Evolutionary conservation across 257 asterid species (phyloP).

Genomic region (Nicotiana paniculata): DNA sequence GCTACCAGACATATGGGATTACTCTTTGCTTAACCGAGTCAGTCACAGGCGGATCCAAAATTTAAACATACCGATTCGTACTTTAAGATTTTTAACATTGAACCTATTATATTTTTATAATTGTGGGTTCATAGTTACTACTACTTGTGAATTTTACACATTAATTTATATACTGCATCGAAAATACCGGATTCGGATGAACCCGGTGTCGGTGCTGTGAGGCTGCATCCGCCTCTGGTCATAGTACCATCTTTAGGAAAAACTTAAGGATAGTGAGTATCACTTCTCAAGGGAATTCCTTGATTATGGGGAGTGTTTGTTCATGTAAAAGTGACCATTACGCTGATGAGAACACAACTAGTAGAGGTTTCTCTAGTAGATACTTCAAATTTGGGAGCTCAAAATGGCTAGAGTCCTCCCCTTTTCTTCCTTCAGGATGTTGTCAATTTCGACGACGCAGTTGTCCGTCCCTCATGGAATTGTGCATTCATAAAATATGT

Average conservation of each 20-base stretch:
- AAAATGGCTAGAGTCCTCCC: conserved; percentile 66
- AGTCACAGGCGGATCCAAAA: too few species aligned
- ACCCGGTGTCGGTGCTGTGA: too few species aligned
- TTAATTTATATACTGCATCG: too few species aligned
- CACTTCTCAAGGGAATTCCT: background rate
- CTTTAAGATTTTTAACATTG: too few species aligned
- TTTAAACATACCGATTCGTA: too few species aligned
- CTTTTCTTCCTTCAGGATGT: conserved; percentile 48
- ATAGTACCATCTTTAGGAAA: background rate
- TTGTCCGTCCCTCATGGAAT: conserved; percentile 69
- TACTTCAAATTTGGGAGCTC: conserved; percentile 91
- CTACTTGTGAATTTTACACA: too few species aligned
- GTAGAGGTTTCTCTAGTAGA: conserved; percentile 58
- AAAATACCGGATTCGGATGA: too few species aligned
- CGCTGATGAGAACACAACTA: conserved; percentile 50
- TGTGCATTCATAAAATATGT: conserved; percentile 68
- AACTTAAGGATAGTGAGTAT: background rate
- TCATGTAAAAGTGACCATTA: conserved; percentile 79
- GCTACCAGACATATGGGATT: background rate
- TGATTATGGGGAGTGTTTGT: conserved; percentile 86
- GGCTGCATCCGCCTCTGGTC: too few species aligned
- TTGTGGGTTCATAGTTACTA: too few species aligned
- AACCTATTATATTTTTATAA: too few species aligned
- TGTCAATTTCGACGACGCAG: conserved; percentile 33
- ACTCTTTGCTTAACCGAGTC: background rate